Conservation (phyloP, 257 asterid species). For the Mitragyna speciosa region DNA sequence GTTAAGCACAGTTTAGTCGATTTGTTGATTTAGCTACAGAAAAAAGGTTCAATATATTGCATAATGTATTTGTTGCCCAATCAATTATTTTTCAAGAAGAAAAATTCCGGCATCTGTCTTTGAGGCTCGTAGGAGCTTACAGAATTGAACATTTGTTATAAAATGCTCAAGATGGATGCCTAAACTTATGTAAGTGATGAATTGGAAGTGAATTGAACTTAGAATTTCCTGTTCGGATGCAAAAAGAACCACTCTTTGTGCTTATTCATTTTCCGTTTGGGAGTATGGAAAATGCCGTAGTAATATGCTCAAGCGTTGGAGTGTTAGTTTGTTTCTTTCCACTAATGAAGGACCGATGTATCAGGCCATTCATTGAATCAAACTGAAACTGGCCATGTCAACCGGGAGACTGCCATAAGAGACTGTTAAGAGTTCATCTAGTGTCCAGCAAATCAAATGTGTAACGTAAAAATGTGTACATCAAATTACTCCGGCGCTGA, state of each 20-base stretch:
- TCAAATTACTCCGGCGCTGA: background rate
- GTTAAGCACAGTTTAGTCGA: background rate
- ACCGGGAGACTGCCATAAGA: too few relatives aligned
- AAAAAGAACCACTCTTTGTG: background rate
- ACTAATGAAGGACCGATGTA: background rate
- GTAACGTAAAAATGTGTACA: background rate
- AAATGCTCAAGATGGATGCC: background rate
- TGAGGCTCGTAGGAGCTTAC: background rate
- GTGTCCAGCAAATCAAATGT: too few relatives aligned
- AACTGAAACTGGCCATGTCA: too few relatives aligned
- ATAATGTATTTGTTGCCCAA: background rate
- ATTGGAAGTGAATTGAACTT: background rate
- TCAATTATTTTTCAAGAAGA: too few relatives aligned
- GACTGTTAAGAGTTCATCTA: too few relatives aligned
- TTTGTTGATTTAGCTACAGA: background rate
- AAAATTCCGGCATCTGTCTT: background rate
- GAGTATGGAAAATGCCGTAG: too few relatives aligned
- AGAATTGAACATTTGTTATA: background rate
- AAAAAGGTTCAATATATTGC: background rate
- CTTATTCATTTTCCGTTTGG: background rate
- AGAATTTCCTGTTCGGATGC: background rate
- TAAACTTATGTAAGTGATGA: too few relatives aligned
- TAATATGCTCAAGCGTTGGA: too few relatives aligned
- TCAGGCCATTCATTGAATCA: too few relatives aligned
- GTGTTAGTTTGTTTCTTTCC: too few relatives aligned